Evolutionary conservation across 371 early-diverging fungal species (phyloP), one percentile per base, ranked within the genome.

Genomic region (Actinomucor elegans): DNA sequence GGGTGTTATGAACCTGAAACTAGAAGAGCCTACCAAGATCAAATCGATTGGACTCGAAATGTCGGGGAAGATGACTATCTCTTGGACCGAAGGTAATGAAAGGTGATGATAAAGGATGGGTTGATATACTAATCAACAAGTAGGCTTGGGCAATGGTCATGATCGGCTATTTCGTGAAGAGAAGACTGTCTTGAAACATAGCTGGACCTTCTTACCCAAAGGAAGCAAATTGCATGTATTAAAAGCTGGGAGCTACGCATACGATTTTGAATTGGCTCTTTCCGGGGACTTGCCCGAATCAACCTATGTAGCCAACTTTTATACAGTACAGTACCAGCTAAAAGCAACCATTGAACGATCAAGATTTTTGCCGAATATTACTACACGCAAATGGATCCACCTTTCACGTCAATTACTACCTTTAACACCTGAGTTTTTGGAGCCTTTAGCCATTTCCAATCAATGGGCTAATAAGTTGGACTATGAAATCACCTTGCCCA

Each of bases 241-340:
- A 2, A 47, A 52, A 2, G 36, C 66, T n/a, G 77, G 73, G 8
- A 55, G 29, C 14, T 66, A 73, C 33, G 50, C 56, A 1, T 76
- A 68, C 34, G 70, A 61, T 17, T 76, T 76, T 53, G 77, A 76
- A 38, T 33, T 76, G 17, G 52, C 65, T 10, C 31, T 76, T 18
- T 63, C 73, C 7, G 77, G 77, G 14, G 29, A 58, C 21, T 27
- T 76, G 31, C 77, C 73, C 3, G 77, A 76, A 61, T 68, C 73
- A 4, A 57, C 62, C 1, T 58, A 68, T 27, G 55, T 73, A 26
- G 61, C 57, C 12, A 59, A 65, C 1, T 59, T 69, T 26, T 73
- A 73, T 41, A 48, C 46, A 29, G 69, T 76, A 7, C 60, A 67
- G 21, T 76, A 76, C 43, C 58, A 64, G 11, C 57, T 76, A n/a